Base-by-base conservation (phyloP, 225 moss, liverwort and hornwort species). In the Physcomitrellopsis africana region DNA sequence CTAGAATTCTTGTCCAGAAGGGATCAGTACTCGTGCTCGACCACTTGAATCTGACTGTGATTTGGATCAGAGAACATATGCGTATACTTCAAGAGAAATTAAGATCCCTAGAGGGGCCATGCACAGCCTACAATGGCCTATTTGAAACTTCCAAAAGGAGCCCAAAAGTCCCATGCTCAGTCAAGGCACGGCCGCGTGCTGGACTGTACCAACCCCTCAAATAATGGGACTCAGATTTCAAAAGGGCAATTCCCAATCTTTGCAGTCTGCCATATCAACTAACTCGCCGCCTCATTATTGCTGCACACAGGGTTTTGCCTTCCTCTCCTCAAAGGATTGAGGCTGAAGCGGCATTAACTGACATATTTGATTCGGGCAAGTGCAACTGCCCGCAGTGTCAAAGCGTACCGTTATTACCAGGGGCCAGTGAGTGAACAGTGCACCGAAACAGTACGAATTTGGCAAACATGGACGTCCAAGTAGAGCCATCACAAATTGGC, bases 211-310 rank as follows among this genome's bases (percentile, higher is more conserved):
- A 16, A n/a, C 46, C 44, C 23, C 12, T 1, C 8, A 32, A 60
- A 47, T 60, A 9, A 46, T 15, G 60, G 20, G 14, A 79, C 7
- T 32, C 68, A 17, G 0, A 0, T 54, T 46, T 37, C 55, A 32
- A 68, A 37, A n/a, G 52, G 41, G 51, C 59, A 32, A 64, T 70
- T 53, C 46, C 52, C 67, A 60, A 69, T 80, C 69, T 74, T 24
- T 1, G 41, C 75, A 69, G 63, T 43, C 55, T 63, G 70, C 54
- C 15, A 61, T 58, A 68, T 63, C 68, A 24, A 46, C 54, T 15
- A 54, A 54, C 41, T 15, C 32, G 32, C 12, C 56, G 55, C 29
- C 24, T 74, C 0, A 18, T 63, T 61, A 26, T 24, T 52, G 17
- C 43, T 20, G 70, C 22, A 54, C 7, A 3, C 23, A 55, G n/a